phyloP scores from a whole-genome alignment of 192 early-diverging fungal species.

The Coemansia sp. region DNA sequence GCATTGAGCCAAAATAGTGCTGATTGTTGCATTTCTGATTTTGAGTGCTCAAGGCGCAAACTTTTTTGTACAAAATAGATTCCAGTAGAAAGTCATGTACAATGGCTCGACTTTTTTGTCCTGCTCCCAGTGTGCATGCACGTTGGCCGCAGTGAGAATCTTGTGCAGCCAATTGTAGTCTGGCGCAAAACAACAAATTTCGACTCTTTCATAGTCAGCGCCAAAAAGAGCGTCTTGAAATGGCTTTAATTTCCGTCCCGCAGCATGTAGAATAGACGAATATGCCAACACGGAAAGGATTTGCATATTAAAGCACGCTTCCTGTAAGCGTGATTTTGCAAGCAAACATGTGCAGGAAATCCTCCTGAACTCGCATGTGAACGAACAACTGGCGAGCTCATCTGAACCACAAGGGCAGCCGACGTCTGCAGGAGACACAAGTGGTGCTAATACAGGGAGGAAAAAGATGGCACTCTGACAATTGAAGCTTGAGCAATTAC shows the following conservation, averaged over 20 bases:
- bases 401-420: not conserved
- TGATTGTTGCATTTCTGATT: not conserved
- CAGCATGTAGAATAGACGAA: not conserved
- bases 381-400: not conserved
- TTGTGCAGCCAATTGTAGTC: not conserved
- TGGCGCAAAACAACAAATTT: not conserved
- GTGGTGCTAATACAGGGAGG: not conserved
- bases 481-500: not conserved
- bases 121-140: not conserved
- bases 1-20: not conserved
- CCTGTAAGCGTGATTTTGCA: constrained; percentile 3
- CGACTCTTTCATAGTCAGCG: constrained; percentile 1
- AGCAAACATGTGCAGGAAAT: not conserved
- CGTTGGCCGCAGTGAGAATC: not conserved
- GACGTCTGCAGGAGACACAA: not conserved
- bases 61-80: not conserved
- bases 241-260: constrained; percentile 6
- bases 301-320: not conserved
- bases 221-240: not conserved
- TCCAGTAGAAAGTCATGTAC: not conserved
- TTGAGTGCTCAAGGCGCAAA: no score
- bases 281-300: not conserved
- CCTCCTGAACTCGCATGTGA: not conserved
- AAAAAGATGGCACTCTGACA: not conserved
- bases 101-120: not conserved